These are phyloP conservation scores for Populus davidiana DNA, from an alignment of 345 rosid species.

Conservation along the genomic window DNA sequence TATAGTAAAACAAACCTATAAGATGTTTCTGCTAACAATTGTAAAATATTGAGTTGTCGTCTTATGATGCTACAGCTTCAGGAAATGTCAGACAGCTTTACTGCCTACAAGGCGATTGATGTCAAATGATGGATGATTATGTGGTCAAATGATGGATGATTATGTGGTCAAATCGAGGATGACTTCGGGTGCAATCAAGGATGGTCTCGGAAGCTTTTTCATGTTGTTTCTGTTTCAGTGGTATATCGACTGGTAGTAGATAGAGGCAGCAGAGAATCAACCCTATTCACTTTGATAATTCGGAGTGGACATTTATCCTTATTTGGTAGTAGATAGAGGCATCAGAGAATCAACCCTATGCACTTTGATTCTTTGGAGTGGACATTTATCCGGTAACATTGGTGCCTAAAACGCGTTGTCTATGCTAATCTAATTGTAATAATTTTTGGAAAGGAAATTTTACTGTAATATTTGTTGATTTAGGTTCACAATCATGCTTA, in stretches of 20 bases:
- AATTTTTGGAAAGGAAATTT: conserved; percentile 4
- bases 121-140: conserved; percentile 2
- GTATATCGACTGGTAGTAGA: conserved; percentile 4
- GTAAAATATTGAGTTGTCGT: neutral
- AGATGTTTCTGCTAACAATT: neutral
- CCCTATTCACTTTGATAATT: conserved; percentile 7
- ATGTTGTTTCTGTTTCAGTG: conserved; percentile 8
- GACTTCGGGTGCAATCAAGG: conserved; percentile 9
- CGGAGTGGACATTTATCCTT: conserved; percentile 9
- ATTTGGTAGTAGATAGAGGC: conserved; percentile 7
- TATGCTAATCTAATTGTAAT: conserved; percentile 27
- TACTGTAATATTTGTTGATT: conserved; percentile 10
- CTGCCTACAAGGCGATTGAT: conserved; percentile 90
- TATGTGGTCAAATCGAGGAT: neutral
- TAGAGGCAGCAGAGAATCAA: conserved; percentile 15
- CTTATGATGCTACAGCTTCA: conserved; percentile 54
- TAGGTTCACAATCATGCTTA: conserved; percentile 1
- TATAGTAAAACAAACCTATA: neutral
- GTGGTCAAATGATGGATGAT: neutral
- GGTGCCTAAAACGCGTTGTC: conserved; percentile 9
- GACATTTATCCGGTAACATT: conserved; percentile 10
- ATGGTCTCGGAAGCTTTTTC: conserved; percentile 10
- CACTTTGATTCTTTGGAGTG: conserved; percentile 11
- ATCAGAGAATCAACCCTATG: conserved; percentile 10
- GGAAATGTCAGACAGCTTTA: conserved; percentile 98